A percentile compares a stretch with the other conserved stretches of the same genome.
phyloP scores from a whole-genome alignment of 1,284 basidiomycete genomes.

The Fomes fomentarius region DNA sequence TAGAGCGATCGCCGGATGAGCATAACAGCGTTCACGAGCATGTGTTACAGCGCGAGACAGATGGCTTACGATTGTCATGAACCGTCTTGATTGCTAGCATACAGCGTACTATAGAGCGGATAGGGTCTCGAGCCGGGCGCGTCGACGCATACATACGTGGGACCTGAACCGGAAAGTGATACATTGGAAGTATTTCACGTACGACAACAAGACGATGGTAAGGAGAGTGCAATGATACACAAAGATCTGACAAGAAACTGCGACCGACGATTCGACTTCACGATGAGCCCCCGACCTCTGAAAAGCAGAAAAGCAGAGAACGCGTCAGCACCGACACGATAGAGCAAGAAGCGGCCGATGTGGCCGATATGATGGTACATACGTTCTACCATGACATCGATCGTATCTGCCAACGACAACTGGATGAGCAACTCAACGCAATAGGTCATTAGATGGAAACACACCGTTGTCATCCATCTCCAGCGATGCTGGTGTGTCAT shows the following conservation, averaged over 20 bases:
- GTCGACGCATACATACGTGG: neutral
- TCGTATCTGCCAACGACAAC: slow-evolving; percentile 59
- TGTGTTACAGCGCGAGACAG: too few species aligned
- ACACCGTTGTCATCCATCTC: slow-evolving; percentile 87
- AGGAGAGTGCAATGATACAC: slow-evolving; percentile 21
- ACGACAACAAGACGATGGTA: slow-evolving; percentile 21
- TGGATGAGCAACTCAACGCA: slow-evolving; percentile 1
- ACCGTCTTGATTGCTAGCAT: too few species aligned
- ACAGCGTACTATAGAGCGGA: too few species aligned
- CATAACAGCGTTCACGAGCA: too few species aligned
- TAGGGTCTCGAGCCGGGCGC: too few species aligned
- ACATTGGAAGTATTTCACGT: slow-evolving; percentile 29
- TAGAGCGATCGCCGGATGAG: too few species aligned
- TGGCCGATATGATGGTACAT: slow-evolving; percentile 41
- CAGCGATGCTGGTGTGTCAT: slow-evolving; percentile 81
- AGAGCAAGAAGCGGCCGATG: neutral
- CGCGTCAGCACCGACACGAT: too few species aligned
- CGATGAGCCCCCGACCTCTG: slow-evolving; percentile 41
- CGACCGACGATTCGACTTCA: slow-evolving; percentile 18
- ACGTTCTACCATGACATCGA: slow-evolving; percentile 95
- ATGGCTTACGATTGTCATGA: too few species aligned
- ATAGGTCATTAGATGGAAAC: slow-evolving; percentile 25
- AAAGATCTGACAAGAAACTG: slow-evolving; percentile 1
- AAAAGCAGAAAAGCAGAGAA: slow-evolving; percentile 3
- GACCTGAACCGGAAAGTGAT: slow-evolving; percentile 13